phyloP scores from a whole-genome alignment of 441 rosid genomes.

The Biscutella auriculata region DNA sequence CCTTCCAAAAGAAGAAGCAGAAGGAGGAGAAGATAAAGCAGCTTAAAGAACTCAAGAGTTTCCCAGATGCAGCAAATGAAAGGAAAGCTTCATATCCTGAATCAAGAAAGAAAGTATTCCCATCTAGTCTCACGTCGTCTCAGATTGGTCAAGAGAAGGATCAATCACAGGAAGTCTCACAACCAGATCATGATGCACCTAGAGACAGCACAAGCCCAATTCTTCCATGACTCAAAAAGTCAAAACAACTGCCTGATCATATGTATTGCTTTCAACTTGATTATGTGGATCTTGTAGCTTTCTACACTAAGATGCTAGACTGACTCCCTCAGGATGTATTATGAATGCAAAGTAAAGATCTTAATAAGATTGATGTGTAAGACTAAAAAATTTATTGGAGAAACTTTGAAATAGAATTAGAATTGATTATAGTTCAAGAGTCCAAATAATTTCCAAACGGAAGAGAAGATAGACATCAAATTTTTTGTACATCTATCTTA shows the following conservation, averaged over 20 bases:
- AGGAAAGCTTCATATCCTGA: neutral
- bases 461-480: conserved; percentile 17
- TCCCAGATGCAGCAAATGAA: conserved; percentile 9
- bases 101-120: conserved; percentile 16
- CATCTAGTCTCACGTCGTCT: conserved; percentile 3
- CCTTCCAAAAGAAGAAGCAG: conserved; percentile 20
- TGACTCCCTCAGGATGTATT: neutral
- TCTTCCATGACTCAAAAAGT: conserved; percentile 7
- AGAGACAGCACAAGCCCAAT: conserved; percentile 22
- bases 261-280: conserved; percentile 3
- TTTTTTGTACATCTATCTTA: conserved; percentile 15
- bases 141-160: conserved; percentile 15
- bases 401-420: neutral
- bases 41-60: conserved; percentile 20
- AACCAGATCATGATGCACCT: conserved; percentile 12
- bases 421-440: neutral
- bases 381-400: neutral
- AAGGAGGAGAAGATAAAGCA: conserved; percentile 22
- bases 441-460: neutral
- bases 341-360: neutral
- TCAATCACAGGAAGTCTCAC: conserved; percentile 10
- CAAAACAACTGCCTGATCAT: neutral
- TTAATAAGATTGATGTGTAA: neutral
- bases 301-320: neutral
- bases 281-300: neutral